Evolutionary conservation across 352 stramenopile species (phyloP).

Genomic region (Pythium biforme): DNA sequence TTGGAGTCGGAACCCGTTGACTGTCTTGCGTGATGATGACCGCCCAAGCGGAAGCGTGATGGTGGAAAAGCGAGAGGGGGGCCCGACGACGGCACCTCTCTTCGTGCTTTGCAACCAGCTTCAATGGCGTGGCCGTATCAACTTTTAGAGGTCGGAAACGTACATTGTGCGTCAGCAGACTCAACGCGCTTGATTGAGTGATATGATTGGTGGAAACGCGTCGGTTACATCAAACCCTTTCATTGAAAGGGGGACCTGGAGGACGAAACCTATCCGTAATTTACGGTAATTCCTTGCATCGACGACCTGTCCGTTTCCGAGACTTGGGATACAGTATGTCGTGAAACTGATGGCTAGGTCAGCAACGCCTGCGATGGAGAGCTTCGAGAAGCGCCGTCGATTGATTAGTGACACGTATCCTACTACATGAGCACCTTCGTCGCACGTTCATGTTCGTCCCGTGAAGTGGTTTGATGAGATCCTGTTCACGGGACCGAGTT

Average conservation of each 20-base stretch:
- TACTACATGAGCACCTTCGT: not conserved
- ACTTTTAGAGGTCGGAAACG: not conserved
- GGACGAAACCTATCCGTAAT: not conserved
- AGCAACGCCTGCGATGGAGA: not conserved
- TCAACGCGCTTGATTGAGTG: not conserved
- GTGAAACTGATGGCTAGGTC: not conserved
- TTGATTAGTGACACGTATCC: not conserved
- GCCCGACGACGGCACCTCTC: no score
- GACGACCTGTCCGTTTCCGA: not conserved
- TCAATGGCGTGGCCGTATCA: conserved; percentile 4
- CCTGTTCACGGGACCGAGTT: not conserved
- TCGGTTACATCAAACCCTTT: not conserved
- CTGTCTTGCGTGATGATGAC: not conserved
- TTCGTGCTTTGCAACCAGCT: not conserved
- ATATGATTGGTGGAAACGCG: not conserved
- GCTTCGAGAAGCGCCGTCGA: not conserved
- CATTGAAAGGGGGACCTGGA: not conserved
- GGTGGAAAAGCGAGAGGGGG: not conserved
- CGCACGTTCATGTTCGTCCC: not conserved
- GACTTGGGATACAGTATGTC: not conserved
- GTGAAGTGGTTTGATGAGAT: not conserved
- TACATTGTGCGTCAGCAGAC: not conserved
- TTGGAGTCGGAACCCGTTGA: not conserved
- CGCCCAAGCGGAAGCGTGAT: conserved; percentile 1
- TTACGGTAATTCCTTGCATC: not conserved